Evolutionary conservation across 495 filamentous ascomycete genomes (phyloP).

Genomic region (Aspergillus carlsbadensis): DNA sequence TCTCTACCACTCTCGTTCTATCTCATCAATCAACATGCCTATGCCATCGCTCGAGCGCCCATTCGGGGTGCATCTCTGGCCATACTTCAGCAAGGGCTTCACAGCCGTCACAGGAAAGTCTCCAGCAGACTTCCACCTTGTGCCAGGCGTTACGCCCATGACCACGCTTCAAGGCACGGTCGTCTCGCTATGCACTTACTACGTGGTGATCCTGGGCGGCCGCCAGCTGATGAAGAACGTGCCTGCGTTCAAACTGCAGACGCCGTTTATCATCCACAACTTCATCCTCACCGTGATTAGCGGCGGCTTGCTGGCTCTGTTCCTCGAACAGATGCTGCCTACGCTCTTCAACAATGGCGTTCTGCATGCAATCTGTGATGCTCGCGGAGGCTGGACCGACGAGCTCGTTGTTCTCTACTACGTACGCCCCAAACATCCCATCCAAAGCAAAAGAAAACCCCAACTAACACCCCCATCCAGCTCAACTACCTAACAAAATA

Average conservation of each 20-base stretch:
- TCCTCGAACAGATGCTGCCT: slow-evolving; percentile 64
- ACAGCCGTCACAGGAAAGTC: slow-evolving; percentile 65
- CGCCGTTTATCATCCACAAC: slow-evolving; percentile 70
- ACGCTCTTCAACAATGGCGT: slow-evolving; percentile 57
- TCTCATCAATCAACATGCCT: slow-evolving; percentile 45
- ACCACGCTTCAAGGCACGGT: slow-evolving; percentile 58
- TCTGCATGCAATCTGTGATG: slow-evolving; percentile 64
- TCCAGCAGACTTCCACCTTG: slow-evolving; percentile 59
- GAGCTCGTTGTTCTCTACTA: slow-evolving; percentile 67
- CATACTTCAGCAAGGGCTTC: slow-evolving; percentile 85
- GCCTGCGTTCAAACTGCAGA: slow-evolving; percentile 57
- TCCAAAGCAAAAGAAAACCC: too few species aligned
- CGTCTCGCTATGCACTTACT: slow-evolving; percentile 59
- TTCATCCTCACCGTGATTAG: slow-evolving; percentile 63
- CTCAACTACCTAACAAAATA: slow-evolving; percentile 75
- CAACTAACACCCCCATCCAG: slow-evolving; percentile 35
- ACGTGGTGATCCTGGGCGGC: slow-evolving; percentile 63
- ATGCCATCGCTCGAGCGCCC: slow-evolving; percentile 83
- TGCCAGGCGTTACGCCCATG: slow-evolving; percentile 56
- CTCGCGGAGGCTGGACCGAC: slow-evolving; percentile 64
- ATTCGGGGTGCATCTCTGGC: slow-evolving; percentile 91
- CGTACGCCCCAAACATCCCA: too few species aligned
- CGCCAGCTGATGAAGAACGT: slow-evolving; percentile 64
- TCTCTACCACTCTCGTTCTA: background rate
- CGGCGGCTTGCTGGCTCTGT: slow-evolving; percentile 57